These are phyloP conservation scores for Ramichloridium luteum DNA, from an alignment of 2,329 filamentous ascomycete species.

Conservation along the genomic window DNA sequence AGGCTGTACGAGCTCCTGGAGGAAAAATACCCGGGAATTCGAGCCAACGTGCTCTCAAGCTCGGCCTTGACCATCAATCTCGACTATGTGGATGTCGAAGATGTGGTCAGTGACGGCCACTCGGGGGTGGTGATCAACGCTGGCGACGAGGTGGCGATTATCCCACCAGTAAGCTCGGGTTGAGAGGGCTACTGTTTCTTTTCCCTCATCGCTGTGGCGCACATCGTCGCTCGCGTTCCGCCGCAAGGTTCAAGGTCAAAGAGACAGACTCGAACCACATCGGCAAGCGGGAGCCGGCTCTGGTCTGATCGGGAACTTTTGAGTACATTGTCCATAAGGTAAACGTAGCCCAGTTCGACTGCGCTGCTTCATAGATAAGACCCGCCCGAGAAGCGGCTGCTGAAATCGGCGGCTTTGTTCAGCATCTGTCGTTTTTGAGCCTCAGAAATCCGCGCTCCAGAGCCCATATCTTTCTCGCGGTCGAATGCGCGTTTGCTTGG, in stretches of 20 bases:
- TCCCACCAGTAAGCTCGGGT: conserved; percentile 78
- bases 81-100: conserved; percentile 61
- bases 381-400: conserved; percentile 67
- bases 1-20: conserved; percentile 59
- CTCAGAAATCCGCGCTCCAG: conserved; percentile 53
- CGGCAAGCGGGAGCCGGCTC: no score
- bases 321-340: no score
- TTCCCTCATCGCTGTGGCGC: no score
- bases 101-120: conserved; percentile 31
- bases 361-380: conserved; percentile 39
- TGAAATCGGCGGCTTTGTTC: conserved; percentile 68
- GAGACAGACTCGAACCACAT: no score
- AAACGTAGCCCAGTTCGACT: no score
- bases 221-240: no score
- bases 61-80: conserved; percentile 71
- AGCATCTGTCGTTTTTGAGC: conserved; percentile 68
- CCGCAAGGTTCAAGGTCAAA: no score
- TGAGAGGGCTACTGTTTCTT: no score
- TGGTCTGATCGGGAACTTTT: no score
- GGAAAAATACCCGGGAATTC: conserved; percentile 56
- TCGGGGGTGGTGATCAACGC: conserved; percentile 45
- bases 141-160: conserved; percentile 76
- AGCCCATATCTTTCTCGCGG: conserved; percentile 82
- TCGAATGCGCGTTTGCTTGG: conserved; percentile 83
- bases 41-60: conserved; percentile 53